A percentile compares a stretch with the other conserved stretches of the same genome.
Evolutionary conservation across 139 green algal genomes (phyloP).

Genomic region (Chloropicon primus): DNA sequence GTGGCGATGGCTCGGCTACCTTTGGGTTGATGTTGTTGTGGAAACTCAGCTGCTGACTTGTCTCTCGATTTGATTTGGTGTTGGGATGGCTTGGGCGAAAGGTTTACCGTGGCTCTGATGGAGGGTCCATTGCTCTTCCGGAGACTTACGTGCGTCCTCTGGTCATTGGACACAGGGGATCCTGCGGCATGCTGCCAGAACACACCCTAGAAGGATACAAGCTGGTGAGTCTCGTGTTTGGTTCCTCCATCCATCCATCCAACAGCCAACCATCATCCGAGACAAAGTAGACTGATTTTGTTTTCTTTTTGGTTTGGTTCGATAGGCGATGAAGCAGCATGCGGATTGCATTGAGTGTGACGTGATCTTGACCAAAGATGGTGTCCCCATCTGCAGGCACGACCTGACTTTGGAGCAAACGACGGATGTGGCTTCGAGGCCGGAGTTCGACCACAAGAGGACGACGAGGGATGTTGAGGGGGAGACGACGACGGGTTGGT

Average conservation of each 20-base stretch:
- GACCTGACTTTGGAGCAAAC: conserved; percentile 35
- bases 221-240: too few relatives aligned
- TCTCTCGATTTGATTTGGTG: too few relatives aligned
- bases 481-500: conserved; percentile 19
- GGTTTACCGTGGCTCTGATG: too few relatives aligned
- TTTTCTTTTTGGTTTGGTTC: background rate
- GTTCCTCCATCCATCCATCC: too few relatives aligned
- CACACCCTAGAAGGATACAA: conserved; percentile 42
- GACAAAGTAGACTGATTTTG: too few relatives aligned
- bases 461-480: conserved; percentile 30
- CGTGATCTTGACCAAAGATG: conserved; percentile 41
- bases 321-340: conserved; percentile 16
- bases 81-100: too few relatives aligned
- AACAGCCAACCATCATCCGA: too few relatives aligned
- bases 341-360: conserved; percentile 57
- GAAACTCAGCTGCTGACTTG: too few relatives aligned
- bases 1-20: too few relatives aligned
- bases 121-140: background rate
- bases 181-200: conserved; percentile 32
- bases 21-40: too few relatives aligned
- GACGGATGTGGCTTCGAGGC: conserved; percentile 25
- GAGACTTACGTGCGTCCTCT: conserved; percentile 4
- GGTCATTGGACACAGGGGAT: conserved; percentile 24
- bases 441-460: conserved; percentile 23
- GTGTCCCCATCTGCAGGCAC: conserved; percentile 42